Evolutionary conservation across 2,329 filamentous ascomycete genomes (phyloP).

Genomic region (Cladorrhinum sp.): DNA sequence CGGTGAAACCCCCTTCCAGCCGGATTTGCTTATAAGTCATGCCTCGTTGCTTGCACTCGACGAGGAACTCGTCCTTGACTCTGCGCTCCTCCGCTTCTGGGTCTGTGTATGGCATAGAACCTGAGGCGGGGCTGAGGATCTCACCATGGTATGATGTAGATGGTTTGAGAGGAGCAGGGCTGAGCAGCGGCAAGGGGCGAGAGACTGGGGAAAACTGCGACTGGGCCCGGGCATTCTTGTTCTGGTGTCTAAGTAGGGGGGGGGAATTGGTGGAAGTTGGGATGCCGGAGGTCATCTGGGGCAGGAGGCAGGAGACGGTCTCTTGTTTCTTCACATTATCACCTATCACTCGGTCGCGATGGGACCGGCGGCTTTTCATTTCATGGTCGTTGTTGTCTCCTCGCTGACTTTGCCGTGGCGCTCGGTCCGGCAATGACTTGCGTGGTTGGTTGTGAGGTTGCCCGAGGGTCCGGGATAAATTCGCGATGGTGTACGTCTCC

Average conservation of each 20-base stretch:
- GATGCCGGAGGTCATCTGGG: too few species aligned
- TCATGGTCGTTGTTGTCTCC: too few species aligned
- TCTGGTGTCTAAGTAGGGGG: neutral
- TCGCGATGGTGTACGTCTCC: too few species aligned
- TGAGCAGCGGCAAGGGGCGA: neutral
- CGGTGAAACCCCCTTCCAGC: slow-evolving; percentile 49
- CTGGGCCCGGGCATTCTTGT: neutral
- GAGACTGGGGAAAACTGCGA: neutral
- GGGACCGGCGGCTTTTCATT: too few species aligned
- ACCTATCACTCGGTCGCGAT: too few species aligned
- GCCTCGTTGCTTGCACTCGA: slow-evolving; percentile 46
- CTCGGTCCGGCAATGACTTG: neutral
- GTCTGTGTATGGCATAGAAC: neutral
- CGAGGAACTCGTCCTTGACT: slow-evolving; percentile 23
- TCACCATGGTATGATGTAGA: too few species aligned
- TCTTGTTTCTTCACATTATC: too few species aligned
- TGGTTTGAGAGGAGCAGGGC: neutral
- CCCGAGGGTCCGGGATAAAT: too few species aligned
- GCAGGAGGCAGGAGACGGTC: too few species aligned
- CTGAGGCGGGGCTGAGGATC: neutral
- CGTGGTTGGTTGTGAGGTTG: neutral
- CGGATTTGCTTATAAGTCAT: slow-evolving; percentile 66
- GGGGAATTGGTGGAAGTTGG: too few species aligned
- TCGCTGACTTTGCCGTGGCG: neutral
- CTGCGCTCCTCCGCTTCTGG: slow-evolving; percentile 9